Evolutionary conservation across 208 protist genomes (phyloP), one percentile per base, ranked within the genome.

Genomic region (Naegleria lovaniensis): DNA sequence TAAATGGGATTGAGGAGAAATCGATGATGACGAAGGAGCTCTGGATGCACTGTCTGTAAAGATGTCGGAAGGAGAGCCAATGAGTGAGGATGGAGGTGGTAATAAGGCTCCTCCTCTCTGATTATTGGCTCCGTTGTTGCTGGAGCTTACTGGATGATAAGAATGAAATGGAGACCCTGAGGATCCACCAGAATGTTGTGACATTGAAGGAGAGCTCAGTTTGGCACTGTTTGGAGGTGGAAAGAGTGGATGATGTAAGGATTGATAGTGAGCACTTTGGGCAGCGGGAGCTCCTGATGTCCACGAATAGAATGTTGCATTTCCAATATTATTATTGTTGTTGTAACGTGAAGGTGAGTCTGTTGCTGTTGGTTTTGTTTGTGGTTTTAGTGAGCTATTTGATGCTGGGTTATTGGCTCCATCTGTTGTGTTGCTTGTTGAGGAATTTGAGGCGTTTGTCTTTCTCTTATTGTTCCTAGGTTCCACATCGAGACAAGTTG

Each of bases 401-500:
- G 43, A 48, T 48, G 43, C 43, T 9, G 1, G 1, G 43, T 48
- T 48, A 48, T 48, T 48, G 43, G 43, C 43, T 48, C 43, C 43
- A 48, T 48, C 43, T 67, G 22, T 15, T 15, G 55, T 67, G 11
- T 4, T 67, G 51, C 5, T 67, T 2, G 55, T 67, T 15, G 55
- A 67, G 55, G 22, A 29, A 67, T 29, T 67, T 2, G 55, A 67
- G 55, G 1, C 19, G 55, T 29, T 67, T 4, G 55, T 3, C 55
- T 87, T 87, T 51, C 19, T 87, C 33, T 87, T 87, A 5, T 33
- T 33, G 43, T 87, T 87, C 43, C 40, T 88, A 43, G n/a, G 19
- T 39, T n/a, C 85, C 33, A 88, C 85, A 88, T 88, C 85, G 16
- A 88, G 13, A 88, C 85, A 88, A 38, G 41, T 58, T 0, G 43